A percentile compares a stretch with the other conserved stretches of the same genome.
Evolutionary conservation across 1,284 basidiomycete species (phyloP).

Genomic region (Ganoderma boninense): DNA sequence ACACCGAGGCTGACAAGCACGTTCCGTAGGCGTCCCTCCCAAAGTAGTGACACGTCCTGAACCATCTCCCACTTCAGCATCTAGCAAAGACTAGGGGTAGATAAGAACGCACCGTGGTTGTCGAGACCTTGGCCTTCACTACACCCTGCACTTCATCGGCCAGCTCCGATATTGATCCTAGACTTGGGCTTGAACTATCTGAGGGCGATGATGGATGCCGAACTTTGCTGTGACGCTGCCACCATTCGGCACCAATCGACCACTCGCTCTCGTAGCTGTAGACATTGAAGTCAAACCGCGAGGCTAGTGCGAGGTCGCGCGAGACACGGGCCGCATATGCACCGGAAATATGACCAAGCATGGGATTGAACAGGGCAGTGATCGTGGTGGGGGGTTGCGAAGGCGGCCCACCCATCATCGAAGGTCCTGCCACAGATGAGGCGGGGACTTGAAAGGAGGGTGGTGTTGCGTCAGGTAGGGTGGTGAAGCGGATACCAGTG

Average conservation of each 20-base stretch:
- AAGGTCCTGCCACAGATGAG: slow-evolving; percentile 46
- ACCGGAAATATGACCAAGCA: slow-evolving; percentile 93
- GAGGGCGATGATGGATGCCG: slow-evolving; percentile 22
- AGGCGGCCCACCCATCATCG: slow-evolving; percentile 45
- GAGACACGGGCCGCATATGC: slow-evolving; percentile 93
- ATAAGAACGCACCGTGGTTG: slow-evolving; percentile 74
- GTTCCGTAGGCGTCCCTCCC: slow-evolving; percentile 93
- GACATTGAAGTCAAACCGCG: slow-evolving; percentile 96
- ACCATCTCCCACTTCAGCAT: slow-evolving; percentile 7
- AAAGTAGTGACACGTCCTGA: slow-evolving; percentile 89
- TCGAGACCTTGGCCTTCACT: slow-evolving; percentile 89
- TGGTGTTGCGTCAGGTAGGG: slow-evolving; percentile 80
- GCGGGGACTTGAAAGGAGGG: slow-evolving; percentile 63
- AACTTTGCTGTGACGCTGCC: slow-evolving; percentile 67
- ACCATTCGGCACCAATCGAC: slow-evolving; percentile 95
- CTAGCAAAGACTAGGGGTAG: neutral
- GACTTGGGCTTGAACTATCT: slow-evolving; percentile 17
- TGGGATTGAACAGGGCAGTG: slow-evolving; percentile 94
- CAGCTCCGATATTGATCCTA: slow-evolving; percentile 30
- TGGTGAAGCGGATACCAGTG: slow-evolving; percentile 92
- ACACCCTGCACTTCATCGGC: slow-evolving; percentile 76
- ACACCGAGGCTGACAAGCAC: slow-evolving; percentile 91
- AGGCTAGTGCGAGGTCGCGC: slow-evolving; percentile 87
- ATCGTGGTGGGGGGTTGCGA: slow-evolving; percentile 91
- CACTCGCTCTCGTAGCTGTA: slow-evolving; percentile 98